Conservation (phyloP, 2,329 filamentous ascomycete species). For the Neonectria faginata region DNA sequence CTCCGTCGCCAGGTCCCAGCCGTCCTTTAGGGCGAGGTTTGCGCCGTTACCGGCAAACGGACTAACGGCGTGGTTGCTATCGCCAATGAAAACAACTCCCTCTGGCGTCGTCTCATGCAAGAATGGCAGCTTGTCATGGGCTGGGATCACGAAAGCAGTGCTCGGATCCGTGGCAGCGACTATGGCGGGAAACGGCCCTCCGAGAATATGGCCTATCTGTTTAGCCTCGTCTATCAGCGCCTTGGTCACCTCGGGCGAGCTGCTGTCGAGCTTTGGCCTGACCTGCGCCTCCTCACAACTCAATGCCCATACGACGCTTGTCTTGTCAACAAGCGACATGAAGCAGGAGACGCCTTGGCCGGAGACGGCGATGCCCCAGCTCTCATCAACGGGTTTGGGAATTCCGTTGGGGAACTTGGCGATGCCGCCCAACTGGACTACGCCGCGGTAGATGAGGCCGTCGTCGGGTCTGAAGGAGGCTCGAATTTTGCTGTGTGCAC, state of each 20-base stretch:
- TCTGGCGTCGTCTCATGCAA: conserved; percentile 41
- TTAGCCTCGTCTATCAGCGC: conserved; percentile 47
- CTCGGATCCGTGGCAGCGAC: conserved; percentile 51
- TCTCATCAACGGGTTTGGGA: conserved; percentile 46
- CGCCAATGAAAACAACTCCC: conserved; percentile 57
- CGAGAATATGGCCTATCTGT: conserved; percentile 48
- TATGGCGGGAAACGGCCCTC: conserved; percentile 52
- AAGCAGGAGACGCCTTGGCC: conserved; percentile 53
- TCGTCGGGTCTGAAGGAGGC: conserved; percentile 50
- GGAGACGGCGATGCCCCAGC: conserved; percentile 52
- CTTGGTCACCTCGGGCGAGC: conserved; percentile 33
- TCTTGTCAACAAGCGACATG: conserved; percentile 53
- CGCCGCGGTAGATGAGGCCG: conserved; percentile 50
- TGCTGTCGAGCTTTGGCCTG: conserved; percentile 23
- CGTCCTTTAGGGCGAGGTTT: conserved; percentile 58
- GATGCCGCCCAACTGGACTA: conserved; percentile 50
- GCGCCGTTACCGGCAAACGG: conserved; percentile 60
- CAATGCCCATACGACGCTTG: conserved; percentile 54
- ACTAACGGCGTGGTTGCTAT: conserved; percentile 59
- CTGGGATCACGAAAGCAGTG: conserved; percentile 52
- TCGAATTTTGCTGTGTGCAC: conserved; percentile 53
- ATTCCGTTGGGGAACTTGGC: conserved; percentile 48
- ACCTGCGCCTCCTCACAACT: conserved; percentile 45
- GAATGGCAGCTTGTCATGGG: conserved; percentile 57
- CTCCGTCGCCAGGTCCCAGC: conserved; percentile 54